phyloP scores from a whole-genome alignment of 2,329 filamentous ascomycete genomes.

The Grosmannia huntii region DNA sequence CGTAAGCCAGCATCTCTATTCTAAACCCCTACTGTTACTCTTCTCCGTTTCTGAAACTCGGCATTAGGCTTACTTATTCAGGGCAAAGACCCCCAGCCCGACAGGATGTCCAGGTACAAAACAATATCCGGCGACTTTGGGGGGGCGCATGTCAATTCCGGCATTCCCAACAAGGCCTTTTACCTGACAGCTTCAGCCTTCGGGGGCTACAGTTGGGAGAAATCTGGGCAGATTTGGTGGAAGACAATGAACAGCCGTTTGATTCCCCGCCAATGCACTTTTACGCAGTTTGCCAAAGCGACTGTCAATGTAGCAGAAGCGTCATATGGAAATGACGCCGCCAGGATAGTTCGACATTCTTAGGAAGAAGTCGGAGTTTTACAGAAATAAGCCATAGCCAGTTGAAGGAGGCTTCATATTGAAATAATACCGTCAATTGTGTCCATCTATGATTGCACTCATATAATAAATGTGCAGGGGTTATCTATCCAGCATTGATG shows the following conservation, averaged over 20 bases:
- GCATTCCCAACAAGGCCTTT: slow-evolving; percentile 46
- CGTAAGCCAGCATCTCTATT: slow-evolving; percentile 17
- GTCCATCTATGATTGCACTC: too few species aligned
- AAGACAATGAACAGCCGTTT: slow-evolving; percentile 31
- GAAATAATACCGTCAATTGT: too few species aligned
- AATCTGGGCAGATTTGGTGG: slow-evolving; percentile 41
- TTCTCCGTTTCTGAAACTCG: background rate
- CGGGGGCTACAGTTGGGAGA: slow-evolving; percentile 41
- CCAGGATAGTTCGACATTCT: slow-evolving; percentile 30
- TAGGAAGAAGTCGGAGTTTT: slow-evolving; percentile 35
- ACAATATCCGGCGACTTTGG: slow-evolving; percentile 32
- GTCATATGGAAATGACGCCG: slow-evolving; percentile 27
- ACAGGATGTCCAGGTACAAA: slow-evolving; percentile 31
- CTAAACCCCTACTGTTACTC: background rate
- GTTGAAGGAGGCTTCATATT: too few species aligned
- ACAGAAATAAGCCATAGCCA: background rate
- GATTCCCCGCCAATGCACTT: slow-evolving; percentile 27
- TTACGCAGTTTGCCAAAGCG: slow-evolving; percentile 35
- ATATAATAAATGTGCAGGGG: too few species aligned
- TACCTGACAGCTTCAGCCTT: slow-evolving; percentile 33
- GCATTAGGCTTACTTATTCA: slow-evolving; percentile 7
- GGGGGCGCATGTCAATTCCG: slow-evolving; percentile 42
- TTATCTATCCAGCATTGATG: too few species aligned
- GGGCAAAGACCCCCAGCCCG: slow-evolving; percentile 41
- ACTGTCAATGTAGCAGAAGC: slow-evolving; percentile 33